These are phyloP conservation scores for Trichoderma virens DNA, from an alignment of 495 filamentous ascomycete genomes.

Conservation along the genomic window DNA sequence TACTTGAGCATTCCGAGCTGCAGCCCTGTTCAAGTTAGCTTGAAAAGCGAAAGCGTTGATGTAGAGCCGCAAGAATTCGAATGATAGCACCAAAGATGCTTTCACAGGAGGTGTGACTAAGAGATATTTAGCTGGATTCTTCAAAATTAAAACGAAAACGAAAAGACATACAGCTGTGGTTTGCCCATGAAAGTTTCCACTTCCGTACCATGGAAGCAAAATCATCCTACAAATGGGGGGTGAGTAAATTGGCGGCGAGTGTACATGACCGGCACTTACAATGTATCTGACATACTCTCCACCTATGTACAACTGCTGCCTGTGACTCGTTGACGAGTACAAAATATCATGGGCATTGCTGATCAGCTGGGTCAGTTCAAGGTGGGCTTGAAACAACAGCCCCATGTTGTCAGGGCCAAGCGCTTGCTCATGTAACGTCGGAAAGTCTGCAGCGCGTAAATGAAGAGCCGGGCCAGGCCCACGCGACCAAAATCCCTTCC, in stretches of 20 bases:
- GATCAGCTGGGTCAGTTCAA: constrained; percentile 60
- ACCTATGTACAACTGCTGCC: constrained; percentile 56
- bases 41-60: constrained; percentile 63
- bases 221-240: constrained; percentile 37
- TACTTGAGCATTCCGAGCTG: constrained; percentile 35
- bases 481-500: constrained; percentile 58
- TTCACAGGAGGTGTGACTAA: constrained; percentile 49
- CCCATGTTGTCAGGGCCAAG: constrained; percentile 54
- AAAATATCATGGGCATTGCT: constrained; percentile 59
- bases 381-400: constrained; percentile 53
- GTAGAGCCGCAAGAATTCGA: constrained; percentile 58
- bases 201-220: constrained; percentile 53
- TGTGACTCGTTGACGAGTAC: constrained; percentile 56
- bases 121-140: constrained; percentile 14
- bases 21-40: constrained; percentile 53
- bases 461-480: constrained; percentile 57
- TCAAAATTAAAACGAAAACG: background rate
- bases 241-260: background rate
- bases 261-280: background rate
- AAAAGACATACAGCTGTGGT: constrained; percentile 36
- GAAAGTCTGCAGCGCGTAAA: constrained; percentile 53
- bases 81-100: constrained; percentile 49
- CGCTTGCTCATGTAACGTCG: constrained; percentile 44
- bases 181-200: constrained; percentile 59
- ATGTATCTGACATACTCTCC: constrained; percentile 61